Evolutionary conservation across 768 basidiomycete species (phyloP).

Genomic region (Gymnopilus dilepis): DNA sequence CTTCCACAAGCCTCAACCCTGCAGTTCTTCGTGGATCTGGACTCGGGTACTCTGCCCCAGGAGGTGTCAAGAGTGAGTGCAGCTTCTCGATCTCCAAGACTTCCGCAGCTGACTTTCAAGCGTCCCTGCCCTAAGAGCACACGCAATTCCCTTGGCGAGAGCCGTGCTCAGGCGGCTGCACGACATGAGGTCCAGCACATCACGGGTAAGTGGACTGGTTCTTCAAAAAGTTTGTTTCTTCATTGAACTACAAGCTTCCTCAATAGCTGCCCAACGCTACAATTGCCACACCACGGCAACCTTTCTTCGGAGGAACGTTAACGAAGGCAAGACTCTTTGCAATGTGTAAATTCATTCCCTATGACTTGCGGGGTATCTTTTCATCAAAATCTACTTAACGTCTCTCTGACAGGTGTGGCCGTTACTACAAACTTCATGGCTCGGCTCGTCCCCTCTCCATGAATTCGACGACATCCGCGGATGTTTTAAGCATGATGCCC

Average conservation of each 20-base stretch:
- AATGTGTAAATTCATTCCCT: conserved; percentile 70
- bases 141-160: conserved; percentile 78
- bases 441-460: conserved; percentile 87
- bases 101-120: conserved; percentile 43
- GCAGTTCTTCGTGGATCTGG: conserved; percentile 42
- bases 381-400: not conserved
- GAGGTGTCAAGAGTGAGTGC: conserved; percentile 81
- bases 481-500: conserved; percentile 81
- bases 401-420: conserved; percentile 61
- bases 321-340: conserved; percentile 90
- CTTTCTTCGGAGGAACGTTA: conserved; percentile 89
- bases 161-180: conserved; percentile 64
- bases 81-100: conserved; percentile 39
- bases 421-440: conserved; percentile 88
- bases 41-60: conserved; percentile 48
- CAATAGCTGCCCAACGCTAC: conserved; percentile 76
- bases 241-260: conserved; percentile 35
- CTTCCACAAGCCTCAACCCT: conserved; percentile 61
- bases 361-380: not conserved
- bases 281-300: conserved; percentile 91
- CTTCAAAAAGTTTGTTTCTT: conserved; percentile 28
- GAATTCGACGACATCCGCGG: conserved; percentile 93
- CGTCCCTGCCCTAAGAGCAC: conserved; percentile 88
- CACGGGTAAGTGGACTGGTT: conserved; percentile 56
- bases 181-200: conserved; percentile 77